Percentiles rank a stretch among this genome's conserved stretches.
These are phyloP conservation scores for Sporothrix inflata DNA, from an alignment of 2,329 filamentous ascomycete genomes.

Conservation along the genomic window DNA sequence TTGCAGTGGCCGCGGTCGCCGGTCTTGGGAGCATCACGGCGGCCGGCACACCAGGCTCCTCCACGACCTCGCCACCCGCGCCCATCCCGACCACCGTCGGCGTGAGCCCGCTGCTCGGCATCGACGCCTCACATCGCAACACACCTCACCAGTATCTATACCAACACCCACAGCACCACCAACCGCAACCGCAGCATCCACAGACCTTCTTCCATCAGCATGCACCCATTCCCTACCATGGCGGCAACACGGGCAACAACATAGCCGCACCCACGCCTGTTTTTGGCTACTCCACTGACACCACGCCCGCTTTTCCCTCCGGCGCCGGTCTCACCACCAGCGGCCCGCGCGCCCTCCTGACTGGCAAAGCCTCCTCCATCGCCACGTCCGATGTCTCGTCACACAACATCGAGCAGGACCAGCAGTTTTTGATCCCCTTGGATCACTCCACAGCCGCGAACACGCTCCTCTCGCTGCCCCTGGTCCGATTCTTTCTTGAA, in stretches of 20 bases:
- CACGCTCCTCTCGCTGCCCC: constrained; percentile 42
- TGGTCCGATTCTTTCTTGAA: constrained; percentile 41
- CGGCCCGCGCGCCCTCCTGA: background rate
- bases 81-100: background rate
- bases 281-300: constrained; percentile 12
- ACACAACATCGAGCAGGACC: constrained; percentile 38
- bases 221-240: background rate
- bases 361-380: background rate
- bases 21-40: background rate
- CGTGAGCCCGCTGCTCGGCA: background rate
- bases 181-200: background rate
- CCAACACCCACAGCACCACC: background rate
- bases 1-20: background rate
- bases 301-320: background rate
- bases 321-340: background rate
- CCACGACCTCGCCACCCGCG: background rate
- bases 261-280: background rate
- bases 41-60: background rate
- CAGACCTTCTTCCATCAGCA: background rate
- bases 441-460: constrained; percentile 42
- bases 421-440: constrained; percentile 45
- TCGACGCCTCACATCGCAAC: constrained; percentile 21
- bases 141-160: background rate
- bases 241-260: background rate
- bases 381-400: constrained; percentile 23